A percentile compares a stretch with the other conserved stretches of the same genome.
phyloP scores from a whole-genome alignment of 345 rosid species.

The Eucalyptus curtisii region DNA sequence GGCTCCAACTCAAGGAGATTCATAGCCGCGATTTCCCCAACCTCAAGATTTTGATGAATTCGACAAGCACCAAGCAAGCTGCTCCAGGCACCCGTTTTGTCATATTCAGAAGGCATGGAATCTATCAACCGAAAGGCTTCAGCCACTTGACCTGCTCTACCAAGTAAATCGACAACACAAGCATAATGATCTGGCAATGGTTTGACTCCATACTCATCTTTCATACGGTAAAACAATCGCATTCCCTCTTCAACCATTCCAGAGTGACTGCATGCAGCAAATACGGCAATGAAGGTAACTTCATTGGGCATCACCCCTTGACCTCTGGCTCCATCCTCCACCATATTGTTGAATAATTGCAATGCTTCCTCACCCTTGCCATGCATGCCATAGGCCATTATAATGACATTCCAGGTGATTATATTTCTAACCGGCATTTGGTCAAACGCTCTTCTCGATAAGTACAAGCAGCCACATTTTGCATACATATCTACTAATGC shows the following conservation, averaged over 20 bases:
- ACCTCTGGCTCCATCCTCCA: slow-evolving; percentile 5
- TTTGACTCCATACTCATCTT: slow-evolving; percentile 33
- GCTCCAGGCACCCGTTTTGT: slow-evolving; percentile 74
- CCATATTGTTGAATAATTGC: slow-evolving; percentile 47
- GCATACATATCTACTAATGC: slow-evolving; percentile 91
- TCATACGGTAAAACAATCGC: slow-evolving; percentile 57
- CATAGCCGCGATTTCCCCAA: slow-evolving; percentile 64
- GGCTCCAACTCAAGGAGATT: slow-evolving; percentile 67
- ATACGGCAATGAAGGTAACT: slow-evolving; percentile 60
- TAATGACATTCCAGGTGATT: slow-evolving; percentile 81
- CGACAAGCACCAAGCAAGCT: slow-evolving; percentile 83
- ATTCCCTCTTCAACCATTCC: slow-evolving; percentile 78
- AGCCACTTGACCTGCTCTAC: slow-evolving; percentile 63
- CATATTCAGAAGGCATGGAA: slow-evolving; percentile 38
- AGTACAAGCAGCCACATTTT: slow-evolving; percentile 67
- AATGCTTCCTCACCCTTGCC: slow-evolving; percentile 68
- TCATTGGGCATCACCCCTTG: slow-evolving; percentile 52
- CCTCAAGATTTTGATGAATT: slow-evolving; percentile 51
- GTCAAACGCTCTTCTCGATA: slow-evolving; percentile 47
- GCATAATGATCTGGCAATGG: slow-evolving; percentile 79
- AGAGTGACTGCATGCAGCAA: slow-evolving; percentile 90
- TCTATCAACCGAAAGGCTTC: slow-evolving; percentile 49
- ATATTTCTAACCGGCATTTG: slow-evolving; percentile 52
- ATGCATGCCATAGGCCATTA: slow-evolving; percentile 95
- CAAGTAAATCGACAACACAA: slow-evolving; percentile 82